Conservation (phyloP, 1,284 basidiomycete species). For the Porodaedalea pini region DNA sequence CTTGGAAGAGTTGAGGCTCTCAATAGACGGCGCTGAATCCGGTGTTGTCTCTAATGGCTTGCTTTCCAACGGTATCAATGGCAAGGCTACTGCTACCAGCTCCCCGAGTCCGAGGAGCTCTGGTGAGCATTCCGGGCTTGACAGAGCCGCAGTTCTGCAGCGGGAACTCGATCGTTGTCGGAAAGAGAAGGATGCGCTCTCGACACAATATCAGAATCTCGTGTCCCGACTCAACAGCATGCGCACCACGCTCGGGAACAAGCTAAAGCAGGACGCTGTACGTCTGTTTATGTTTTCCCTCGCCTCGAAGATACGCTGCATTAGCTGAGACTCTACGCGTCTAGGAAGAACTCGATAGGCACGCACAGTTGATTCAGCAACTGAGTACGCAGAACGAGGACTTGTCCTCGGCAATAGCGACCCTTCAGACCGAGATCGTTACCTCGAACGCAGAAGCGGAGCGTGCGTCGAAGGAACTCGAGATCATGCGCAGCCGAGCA, state of each 20-base stretch:
- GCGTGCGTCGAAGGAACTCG: constrained; percentile 65
- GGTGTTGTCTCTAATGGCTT: constrained; percentile 1
- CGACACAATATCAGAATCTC: constrained; percentile 82
- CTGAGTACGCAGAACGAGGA: constrained; percentile 75
- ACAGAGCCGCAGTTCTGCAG: constrained; percentile 21
- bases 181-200: constrained; percentile 83
- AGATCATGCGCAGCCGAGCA: constrained; percentile 57
- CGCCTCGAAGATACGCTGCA: background rate
- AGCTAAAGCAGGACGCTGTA: constrained; percentile 95
- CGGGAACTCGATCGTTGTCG: constrained; percentile 34
- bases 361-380: constrained; percentile 77
- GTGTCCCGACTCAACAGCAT: constrained; percentile 89
- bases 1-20: constrained; percentile 22
- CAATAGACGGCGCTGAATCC: constrained; percentile 20
- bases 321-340: constrained; percentile 25
- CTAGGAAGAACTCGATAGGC: constrained; percentile 93
- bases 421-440: constrained; percentile 76
- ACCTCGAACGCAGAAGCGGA: constrained; percentile 71
- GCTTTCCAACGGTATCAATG: constrained; percentile 18
- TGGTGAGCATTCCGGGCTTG: constrained; percentile 10
- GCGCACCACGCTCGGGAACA: constrained; percentile 91
- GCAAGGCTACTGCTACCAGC: constrained; percentile 5
- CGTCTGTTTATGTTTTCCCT: constrained; percentile 35
- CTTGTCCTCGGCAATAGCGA: constrained; percentile 63
- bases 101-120: constrained; percentile 14